Base-by-base conservation (phyloP, 2,329 filamentous ascomycete genomes). In the Penicillium sp. region DNA sequence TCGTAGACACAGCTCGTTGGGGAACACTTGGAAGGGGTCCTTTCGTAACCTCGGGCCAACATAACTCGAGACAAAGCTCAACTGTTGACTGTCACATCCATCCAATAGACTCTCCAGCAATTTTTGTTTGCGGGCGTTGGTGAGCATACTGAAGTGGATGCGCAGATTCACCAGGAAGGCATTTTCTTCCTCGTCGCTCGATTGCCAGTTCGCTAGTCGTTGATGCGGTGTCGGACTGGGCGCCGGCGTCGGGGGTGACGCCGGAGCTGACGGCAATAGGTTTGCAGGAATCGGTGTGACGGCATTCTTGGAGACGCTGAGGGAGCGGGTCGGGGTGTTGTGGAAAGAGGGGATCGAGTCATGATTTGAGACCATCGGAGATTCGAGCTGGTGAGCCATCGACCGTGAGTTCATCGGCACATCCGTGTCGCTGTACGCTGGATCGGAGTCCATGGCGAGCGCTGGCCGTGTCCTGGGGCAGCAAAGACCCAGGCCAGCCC, bases 21-120 rank as follows among this genome's bases (percentile, higher is more conserved):
- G 93, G 46, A 98, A 78, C 49, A 86, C 87, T 43, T 85, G 88
- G 63, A 98, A 97, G 0, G 93, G 93, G 66, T 98, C 93, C 68
- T 96, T 95, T 72, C 96, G 96, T 55, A 98, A 73, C 53, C 94
- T 74, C 27, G 93, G 93, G 66, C 89, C 91, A 58, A 98, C 91
- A 69, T 95, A 95, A 66, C 94, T 89, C 59, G 94, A 89, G 18
- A 98, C 90, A 66, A 96, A 97, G 70, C 90, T 95, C 57, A 98
- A 77, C 68, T 95, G 86, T 63, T 94, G 90, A 61, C 88, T 96
- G 59, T 94, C 94, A 73, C 93, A 98, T 59, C 95, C 80, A 63
- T 95, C 95, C 55, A 98, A 75, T 48, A 98, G 76, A 65, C 95
- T 90, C 43, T 88, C 88, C 50, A 98, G 75, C 60, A 95, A 81